Evolutionary conservation across 306 rosid species (phyloP), one percentile per base, ranked within the genome.

Genomic region (Vigna mungo): DNA sequence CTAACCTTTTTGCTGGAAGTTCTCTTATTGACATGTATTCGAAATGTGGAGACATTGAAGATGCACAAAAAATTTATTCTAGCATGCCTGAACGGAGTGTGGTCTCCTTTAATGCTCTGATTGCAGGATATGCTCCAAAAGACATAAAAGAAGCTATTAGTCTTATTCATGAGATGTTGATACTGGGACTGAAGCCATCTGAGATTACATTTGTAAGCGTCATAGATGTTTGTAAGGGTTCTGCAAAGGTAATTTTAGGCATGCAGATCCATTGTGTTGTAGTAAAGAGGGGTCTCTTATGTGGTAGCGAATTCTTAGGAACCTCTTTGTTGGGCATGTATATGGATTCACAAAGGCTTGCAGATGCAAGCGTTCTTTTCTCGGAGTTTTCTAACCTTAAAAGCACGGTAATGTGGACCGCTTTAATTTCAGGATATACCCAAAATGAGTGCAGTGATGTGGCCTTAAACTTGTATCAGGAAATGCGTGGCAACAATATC

Each of bases 1-100:
- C 91, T 61, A 82, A 88, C 74, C 90, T 89, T 75, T 88, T 87
- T 77, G 79, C 89, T 20, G 98, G 89, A 64, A 88, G 94, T 85
- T 89, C 98, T 48, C 94, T 93, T 52, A 85, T 90, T 78, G 94
- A 90, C 91, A 85, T 93, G 91, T 93, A 93, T 83, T 88, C 90
- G 20, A 93, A 90, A 84, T 89, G 93, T 23, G 88, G 89, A 36
- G 39, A 66, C 69, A 79, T 84, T 37, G 75, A 76, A 75, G 84
- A 84, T 77, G 91, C 96, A n/a, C 74, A 13, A 2, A 81, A 84
- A 74, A 82, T 87, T 59, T 86, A 84, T 76, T 83, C 87, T 79
- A 34, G 62, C 68, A 89, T 93, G 96, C 91, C 91, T 2, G 77
- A 65, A 61, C 51, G 70, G 80, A 85, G 90, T 75, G 92, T 85